These are phyloP conservation scores for Flaveria brownii DNA, from an alignment of 129 eudicot species.

Conservation along the genomic window DNA sequence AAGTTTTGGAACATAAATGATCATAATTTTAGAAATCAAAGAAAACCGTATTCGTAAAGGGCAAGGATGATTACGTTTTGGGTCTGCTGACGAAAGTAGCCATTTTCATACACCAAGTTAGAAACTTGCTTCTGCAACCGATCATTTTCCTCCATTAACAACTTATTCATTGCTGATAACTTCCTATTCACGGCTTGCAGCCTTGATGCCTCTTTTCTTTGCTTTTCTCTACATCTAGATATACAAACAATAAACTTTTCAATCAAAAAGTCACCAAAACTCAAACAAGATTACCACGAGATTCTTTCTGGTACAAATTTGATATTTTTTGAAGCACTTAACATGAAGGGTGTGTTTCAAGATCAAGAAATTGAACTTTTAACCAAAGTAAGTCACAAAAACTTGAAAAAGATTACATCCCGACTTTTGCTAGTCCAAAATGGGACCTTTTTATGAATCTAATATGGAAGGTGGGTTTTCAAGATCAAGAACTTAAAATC, in stretches of 20 bases:
- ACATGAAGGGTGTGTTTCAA: slow-evolving; percentile 6
- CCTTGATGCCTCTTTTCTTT: slow-evolving; percentile 77
- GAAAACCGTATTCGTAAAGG: not conserved
- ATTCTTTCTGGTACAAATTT: slow-evolving; percentile 8
- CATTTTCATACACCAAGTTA: slow-evolving; percentile 74
- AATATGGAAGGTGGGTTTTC: slow-evolving; percentile 8
- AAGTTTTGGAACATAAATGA: not conserved
- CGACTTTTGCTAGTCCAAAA: not conserved
- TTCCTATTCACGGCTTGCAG: slow-evolving; percentile 81
- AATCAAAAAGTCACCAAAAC: slow-evolving; percentile 4
- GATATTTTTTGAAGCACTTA: not conserved
- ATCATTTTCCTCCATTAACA: slow-evolving; percentile 89
- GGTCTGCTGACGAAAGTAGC: slow-evolving; percentile 72
- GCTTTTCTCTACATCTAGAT: slow-evolving; percentile 75
- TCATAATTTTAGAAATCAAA: not conserved
- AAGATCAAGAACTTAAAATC: slow-evolving; percentile 17
- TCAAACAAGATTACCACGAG: slow-evolving; percentile 8
- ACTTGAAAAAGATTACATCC: not conserved
- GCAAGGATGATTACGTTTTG: slow-evolving; percentile 49
- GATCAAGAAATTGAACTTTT: slow-evolving; percentile 7
- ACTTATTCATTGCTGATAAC: slow-evolving; percentile 72
- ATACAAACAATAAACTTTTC: slow-evolving; percentile 21
- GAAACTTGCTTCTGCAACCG: slow-evolving; percentile 83
- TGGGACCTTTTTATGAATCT: not conserved
- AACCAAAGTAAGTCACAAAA: not conserved